Conservation (phyloP, 805 yeast species). For the Tetrapisispora iriomotensis region DNA sequence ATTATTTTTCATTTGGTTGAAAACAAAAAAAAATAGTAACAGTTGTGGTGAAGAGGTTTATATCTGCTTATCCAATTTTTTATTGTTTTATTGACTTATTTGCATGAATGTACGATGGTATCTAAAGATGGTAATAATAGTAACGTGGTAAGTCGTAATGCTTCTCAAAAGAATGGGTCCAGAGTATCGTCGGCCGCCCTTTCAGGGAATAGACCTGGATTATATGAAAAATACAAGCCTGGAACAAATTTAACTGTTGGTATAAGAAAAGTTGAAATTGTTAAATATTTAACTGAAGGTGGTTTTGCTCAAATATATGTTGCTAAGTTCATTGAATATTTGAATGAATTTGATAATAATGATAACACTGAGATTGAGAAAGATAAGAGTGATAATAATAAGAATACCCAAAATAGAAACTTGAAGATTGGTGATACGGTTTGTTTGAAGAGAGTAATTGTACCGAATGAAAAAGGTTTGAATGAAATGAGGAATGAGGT, state of each 20-base stretch:
- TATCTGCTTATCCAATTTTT: too few relatives aligned
- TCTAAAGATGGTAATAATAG: background rate
- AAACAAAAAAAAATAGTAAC: too few relatives aligned
- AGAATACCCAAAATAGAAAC: slow-evolving; percentile 1
- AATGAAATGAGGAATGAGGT: slow-evolving; percentile 63
- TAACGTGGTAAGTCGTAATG: background rate
- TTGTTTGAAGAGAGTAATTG: slow-evolving; percentile 67
- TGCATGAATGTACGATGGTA: too few relatives aligned
- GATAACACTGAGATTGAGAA: slow-evolving; percentile 17
- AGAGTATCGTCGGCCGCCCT: background rate
- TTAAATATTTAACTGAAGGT: slow-evolving; percentile 56
- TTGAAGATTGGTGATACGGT: slow-evolving; percentile 41
- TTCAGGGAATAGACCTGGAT: background rate
- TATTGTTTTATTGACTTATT: too few relatives aligned
- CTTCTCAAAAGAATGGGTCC: too few relatives aligned
- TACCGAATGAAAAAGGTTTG: slow-evolving; percentile 61
- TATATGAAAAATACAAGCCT: slow-evolving; percentile 8
- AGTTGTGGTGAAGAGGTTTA: too few relatives aligned
- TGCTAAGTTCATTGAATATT: slow-evolving; percentile 39
- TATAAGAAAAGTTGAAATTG: slow-evolving; percentile 43
- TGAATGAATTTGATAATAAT: slow-evolving; percentile 18
- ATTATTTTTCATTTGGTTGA: too few relatives aligned
- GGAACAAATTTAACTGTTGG: slow-evolving; percentile 57
- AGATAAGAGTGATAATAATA: slow-evolving; percentile 14
- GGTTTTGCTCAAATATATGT: slow-evolving; percentile 77